phyloP scores from a whole-genome alignment of 441 rosid genomes.

The Brassica hybrid region DNA sequence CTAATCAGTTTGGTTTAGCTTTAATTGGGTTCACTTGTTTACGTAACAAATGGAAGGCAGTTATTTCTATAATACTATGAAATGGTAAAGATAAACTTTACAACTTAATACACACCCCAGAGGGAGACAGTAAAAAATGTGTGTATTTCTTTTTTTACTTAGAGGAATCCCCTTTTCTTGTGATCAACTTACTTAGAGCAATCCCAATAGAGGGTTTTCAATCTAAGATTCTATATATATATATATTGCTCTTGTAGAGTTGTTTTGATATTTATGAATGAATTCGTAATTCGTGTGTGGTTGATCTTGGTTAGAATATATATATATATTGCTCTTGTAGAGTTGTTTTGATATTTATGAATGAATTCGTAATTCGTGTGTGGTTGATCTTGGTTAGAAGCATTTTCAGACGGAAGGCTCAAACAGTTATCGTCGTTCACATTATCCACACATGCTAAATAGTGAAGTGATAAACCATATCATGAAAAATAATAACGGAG shows the following conservation, averaged over 20 bases:
- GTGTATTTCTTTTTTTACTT: too few relatives aligned
- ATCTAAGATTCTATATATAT: too few relatives aligned
- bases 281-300: not conserved
- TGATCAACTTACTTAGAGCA: too few relatives aligned
- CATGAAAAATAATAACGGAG: conserved; percentile 18
- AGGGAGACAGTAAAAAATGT: too few relatives aligned
- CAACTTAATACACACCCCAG: too few relatives aligned
- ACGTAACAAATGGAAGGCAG: not conserved
- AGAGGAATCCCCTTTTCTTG: too few relatives aligned
- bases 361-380: not conserved
- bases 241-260: too few relatives aligned
- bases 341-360: not conserved
- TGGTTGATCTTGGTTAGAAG: too few relatives aligned
- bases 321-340: too few relatives aligned
- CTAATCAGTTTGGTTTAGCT: not conserved
- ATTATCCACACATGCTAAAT: conserved; percentile 1
- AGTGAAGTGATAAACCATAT: conserved; percentile 26
- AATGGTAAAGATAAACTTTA: too few relatives aligned
- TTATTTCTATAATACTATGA: not conserved
- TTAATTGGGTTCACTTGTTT: not conserved
- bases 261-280: not conserved
- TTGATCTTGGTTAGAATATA: too few relatives aligned
- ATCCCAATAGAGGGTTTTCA: too few relatives aligned
- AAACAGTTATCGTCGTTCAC: not conserved
- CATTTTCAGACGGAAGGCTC: not conserved